These are phyloP conservation scores for Diplotaxis tenuifolia DNA, from an alignment of 345 rosid genomes.

Conservation along the genomic window DNA sequence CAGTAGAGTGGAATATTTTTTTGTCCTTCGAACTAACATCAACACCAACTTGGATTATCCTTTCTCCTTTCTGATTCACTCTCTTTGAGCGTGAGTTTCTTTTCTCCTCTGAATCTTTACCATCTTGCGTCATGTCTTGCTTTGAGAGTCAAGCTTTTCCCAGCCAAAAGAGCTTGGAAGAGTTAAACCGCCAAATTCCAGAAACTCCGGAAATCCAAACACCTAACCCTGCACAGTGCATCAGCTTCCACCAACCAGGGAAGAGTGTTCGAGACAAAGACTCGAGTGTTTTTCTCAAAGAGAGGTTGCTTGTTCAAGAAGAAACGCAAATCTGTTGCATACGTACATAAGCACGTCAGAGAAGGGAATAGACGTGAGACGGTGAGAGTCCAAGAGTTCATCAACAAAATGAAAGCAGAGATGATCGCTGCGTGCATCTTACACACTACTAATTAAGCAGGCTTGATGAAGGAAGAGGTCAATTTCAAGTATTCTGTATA, in stretches of 20 bases:
- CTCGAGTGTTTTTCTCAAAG: conserved; percentile 22
- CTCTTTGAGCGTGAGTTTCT: background rate
- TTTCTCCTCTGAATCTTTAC: background rate
- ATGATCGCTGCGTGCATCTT: conserved; percentile 44
- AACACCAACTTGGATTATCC: background rate
- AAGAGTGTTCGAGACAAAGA: background rate
- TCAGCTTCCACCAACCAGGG: background rate
- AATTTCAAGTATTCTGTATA: background rate
- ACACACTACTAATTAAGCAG: background rate
- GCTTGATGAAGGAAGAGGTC: background rate
- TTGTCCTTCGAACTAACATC: background rate
- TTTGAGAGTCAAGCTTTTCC: conserved; percentile 50
- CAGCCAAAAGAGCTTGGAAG: conserved; percentile 72
- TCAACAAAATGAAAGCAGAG: conserved; percentile 52
- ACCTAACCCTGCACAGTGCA: background rate
- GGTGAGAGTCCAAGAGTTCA: conserved; percentile 69
- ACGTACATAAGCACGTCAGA: conserved; percentile 53
- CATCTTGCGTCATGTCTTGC: conserved; percentile 47
- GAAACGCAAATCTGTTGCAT: conserved; percentile 45
- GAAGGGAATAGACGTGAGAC: conserved; percentile 64
- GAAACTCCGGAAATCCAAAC: conserved; percentile 40
- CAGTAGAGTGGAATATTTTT: background rate
- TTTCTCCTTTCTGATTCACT: too few relatives aligned
- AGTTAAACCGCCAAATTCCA: conserved; percentile 54
- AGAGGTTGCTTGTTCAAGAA: conserved; percentile 32